These are phyloP conservation scores for Sphaerosporella brunnea DNA, from an alignment of 495 filamentous ascomycete genomes.

Conservation along the genomic window DNA sequence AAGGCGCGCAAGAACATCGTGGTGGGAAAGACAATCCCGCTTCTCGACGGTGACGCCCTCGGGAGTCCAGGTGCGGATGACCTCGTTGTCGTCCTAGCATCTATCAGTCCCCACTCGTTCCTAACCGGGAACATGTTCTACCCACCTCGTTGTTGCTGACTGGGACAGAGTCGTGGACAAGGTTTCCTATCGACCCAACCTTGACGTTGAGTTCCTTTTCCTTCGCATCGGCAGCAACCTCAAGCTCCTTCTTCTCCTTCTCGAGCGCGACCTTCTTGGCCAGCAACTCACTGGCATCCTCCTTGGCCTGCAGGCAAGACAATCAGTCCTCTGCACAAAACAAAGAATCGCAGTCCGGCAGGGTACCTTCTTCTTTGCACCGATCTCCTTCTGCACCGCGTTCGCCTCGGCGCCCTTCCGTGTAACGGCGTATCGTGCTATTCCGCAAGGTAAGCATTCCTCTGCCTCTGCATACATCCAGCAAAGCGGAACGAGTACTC, in stretches of 20 bases:
- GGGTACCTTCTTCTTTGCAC: slow-evolving; percentile 68
- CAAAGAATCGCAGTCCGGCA: background rate
- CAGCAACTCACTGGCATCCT: slow-evolving; percentile 59
- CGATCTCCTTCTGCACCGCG: slow-evolving; percentile 72
- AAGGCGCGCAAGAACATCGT: slow-evolving; percentile 74
- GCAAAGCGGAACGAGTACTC: slow-evolving; percentile 20
- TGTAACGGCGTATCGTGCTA: slow-evolving; percentile 60
- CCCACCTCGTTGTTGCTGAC: slow-evolving; percentile 66
- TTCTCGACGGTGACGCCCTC: slow-evolving; percentile 52
- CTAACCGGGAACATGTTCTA: no score
- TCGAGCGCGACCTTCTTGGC: slow-evolving; percentile 57
- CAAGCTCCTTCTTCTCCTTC: slow-evolving; percentile 58
- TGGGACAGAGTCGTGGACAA: slow-evolving; percentile 86
- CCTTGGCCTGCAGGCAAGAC: slow-evolving; percentile 46
- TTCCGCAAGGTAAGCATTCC: background rate
- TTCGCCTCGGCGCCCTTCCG: slow-evolving; percentile 74
- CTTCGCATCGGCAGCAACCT: slow-evolving; percentile 55
- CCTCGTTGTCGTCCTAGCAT: slow-evolving; percentile 57
- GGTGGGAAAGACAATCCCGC: slow-evolving; percentile 63
- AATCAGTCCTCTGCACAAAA: slow-evolving; percentile 2
- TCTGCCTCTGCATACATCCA: background rate
- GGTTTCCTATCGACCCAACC: slow-evolving; percentile 74
- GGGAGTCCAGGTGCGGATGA: slow-evolving; percentile 63
- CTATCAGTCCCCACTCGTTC: no score
- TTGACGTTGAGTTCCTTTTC: slow-evolving; percentile 53